phyloP scores from a whole-genome alignment of 164 flowering plant genomes.

The Annona cherimola region DNA sequence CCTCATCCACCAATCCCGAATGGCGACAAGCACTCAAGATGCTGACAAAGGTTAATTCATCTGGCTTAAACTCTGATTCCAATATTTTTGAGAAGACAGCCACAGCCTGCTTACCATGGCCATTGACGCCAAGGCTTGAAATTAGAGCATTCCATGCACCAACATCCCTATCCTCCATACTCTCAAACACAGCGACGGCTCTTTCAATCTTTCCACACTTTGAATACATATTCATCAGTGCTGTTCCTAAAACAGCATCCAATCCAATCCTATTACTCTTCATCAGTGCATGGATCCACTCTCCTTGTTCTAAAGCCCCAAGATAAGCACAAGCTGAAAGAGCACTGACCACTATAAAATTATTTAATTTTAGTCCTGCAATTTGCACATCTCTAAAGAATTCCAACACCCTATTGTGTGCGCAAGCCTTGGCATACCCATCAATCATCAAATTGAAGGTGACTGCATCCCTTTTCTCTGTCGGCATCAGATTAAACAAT shows the following conservation, averaged over 20 bases:
- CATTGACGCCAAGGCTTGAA: conserved; percentile 17
- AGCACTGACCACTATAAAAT: conserved; percentile 18
- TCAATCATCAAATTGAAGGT: conserved; percentile 17
- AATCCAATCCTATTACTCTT: conserved; percentile 8
- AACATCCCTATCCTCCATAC: conserved; percentile 13
- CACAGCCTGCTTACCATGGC: conserved; percentile 18
- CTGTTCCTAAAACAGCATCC: conserved; percentile 13
- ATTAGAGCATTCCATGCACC: conserved; percentile 22
- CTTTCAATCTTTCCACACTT: conserved; percentile 19
- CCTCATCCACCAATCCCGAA: conserved; percentile 20
- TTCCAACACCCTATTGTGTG: conserved; percentile 7
- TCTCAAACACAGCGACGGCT: conserved; percentile 11
- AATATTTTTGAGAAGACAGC: conserved; percentile 16
- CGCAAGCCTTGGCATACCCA: conserved; percentile 20
- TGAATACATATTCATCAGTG: conserved; percentile 22
- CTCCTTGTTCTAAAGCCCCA: conserved; percentile 25
- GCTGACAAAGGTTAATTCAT: conserved; percentile 13
- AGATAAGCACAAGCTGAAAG: conserved; percentile 21
- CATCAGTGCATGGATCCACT: conserved; percentile 15
- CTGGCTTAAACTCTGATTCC: conserved; percentile 5
- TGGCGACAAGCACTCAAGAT: conserved; percentile 21
- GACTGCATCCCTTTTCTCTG: conserved; percentile 6
- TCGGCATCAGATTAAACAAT: conserved; percentile 13
- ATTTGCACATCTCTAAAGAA: conserved; percentile 14
- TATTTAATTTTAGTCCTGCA: conserved; percentile 5